Percentiles rank a stretch among this genome's conserved stretches.
Evolutionary conservation across 2,329 filamentous ascomycete genomes (phyloP).

Genomic region (Cladosporium sp.): DNA sequence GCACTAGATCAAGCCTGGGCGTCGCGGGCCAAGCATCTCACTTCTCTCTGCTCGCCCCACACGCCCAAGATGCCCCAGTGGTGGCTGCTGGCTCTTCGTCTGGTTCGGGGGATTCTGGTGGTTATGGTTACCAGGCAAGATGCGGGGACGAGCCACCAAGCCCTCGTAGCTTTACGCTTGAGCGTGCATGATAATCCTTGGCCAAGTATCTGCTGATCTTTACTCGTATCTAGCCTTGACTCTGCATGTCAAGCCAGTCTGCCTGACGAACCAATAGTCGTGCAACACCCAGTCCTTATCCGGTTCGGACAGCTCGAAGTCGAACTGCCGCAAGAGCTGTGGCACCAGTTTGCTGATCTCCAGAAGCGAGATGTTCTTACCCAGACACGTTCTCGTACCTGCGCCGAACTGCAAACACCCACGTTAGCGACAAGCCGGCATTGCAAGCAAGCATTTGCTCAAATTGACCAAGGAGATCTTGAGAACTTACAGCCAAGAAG

Average conservation of each 20-base stretch:
- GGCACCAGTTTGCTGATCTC: conserved; percentile 31
- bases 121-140: not conserved
- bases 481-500: conserved; percentile 12
- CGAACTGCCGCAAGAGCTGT: conserved; percentile 23
- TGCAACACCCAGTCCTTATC: conserved; percentile 20
- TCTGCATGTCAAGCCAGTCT: conserved; percentile 23
- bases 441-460: not conserved
- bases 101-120: not conserved
- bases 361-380: conserved; percentile 27
- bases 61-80: too few species aligned
- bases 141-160: conserved; percentile 7
- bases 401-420: conserved; percentile 27
- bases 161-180: not conserved
- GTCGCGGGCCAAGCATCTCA: not conserved
- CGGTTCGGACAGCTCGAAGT: conserved; percentile 21
- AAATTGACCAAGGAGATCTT: too few species aligned
- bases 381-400: conserved; percentile 33
- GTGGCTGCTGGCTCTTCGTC: not conserved
- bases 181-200: conserved; percentile 1
- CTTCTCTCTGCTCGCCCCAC: not conserved
- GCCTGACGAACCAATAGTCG: conserved; percentile 22
- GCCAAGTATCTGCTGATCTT: conserved; percentile 8
- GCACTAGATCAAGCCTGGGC: not conserved
- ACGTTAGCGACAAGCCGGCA: not conserved
- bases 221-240: conserved; percentile 16